Percentiles rank a stretch among this genome's conserved stretches.
phyloP scores from a whole-genome alignment of 1,284 basidiomycete genomes.

The Coniferiporia weirii region DNA sequence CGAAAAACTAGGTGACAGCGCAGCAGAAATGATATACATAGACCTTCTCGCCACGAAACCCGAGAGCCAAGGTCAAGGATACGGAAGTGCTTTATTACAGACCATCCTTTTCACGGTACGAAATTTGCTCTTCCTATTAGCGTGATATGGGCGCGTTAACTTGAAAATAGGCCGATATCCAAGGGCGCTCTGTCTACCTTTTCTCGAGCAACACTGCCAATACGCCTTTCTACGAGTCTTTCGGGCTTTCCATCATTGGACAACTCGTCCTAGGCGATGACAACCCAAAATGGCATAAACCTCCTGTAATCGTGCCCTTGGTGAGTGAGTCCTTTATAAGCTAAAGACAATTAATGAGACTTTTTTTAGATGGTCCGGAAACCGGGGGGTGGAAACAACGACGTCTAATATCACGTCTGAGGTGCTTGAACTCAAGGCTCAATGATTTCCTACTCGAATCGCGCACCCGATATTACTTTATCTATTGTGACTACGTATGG shows the following conservation, averaged over 20 bases:
- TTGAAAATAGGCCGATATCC: conserved; percentile 20
- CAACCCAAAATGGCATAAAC: conserved; percentile 21
- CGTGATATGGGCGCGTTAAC: neutral
- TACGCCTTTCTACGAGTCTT: conserved; percentile 22
- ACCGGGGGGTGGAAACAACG: too few relatives aligned
- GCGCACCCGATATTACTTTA: too few relatives aligned
- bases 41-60: conserved; percentile 17
- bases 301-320: conserved; percentile 19
- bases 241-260: conserved; percentile 18
- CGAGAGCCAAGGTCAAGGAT: conserved; percentile 18
- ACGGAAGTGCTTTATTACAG: conserved; percentile 15
- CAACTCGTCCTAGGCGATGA: conserved; percentile 20
- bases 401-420: too few relatives aligned
- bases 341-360: too few relatives aligned
- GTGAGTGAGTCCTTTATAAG: conserved; percentile 7
- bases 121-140: neutral
- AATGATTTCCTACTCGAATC: too few relatives aligned
- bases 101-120: conserved; percentile 9
- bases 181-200: conserved; percentile 19
- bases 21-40: conserved; percentile 13
- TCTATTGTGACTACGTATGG: too few relatives aligned
- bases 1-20: conserved; percentile 8
- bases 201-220: conserved; percentile 21
- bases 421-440: too few relatives aligned
- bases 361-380: too few relatives aligned